Evolutionary conservation across 352 stramenopile genomes (phyloP).

Genomic region (Pythium brachiatum): DNA sequence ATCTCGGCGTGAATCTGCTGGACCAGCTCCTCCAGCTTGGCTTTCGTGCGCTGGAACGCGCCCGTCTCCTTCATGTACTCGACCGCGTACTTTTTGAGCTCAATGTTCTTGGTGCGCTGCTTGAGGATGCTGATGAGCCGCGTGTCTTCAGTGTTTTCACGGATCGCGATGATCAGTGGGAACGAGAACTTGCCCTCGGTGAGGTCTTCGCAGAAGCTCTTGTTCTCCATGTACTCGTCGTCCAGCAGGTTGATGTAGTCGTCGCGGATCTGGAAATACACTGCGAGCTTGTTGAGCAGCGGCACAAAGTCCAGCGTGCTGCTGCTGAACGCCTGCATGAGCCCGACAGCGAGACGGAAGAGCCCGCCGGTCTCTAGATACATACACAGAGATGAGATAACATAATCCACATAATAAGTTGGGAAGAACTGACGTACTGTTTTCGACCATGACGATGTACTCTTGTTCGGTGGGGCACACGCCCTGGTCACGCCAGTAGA

Average conservation of each 20-base stretch:
- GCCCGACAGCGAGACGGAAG: conserved; percentile 94
- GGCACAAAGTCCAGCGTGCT: conserved; percentile 74
- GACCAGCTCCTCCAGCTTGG: conserved; percentile 54
- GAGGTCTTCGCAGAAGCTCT: conserved; percentile 97
- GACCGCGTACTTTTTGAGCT: conserved; percentile 95
- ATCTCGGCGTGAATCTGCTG: conserved; percentile 49
- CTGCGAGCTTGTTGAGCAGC: conserved; percentile 91
- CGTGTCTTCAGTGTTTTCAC: conserved; percentile 68
- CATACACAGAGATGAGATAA: background rate
- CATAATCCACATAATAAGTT: too few relatives aligned
- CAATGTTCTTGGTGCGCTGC: conserved; percentile 93
- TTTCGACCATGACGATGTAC: conserved; percentile 94
- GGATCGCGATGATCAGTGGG: conserved; percentile 83
- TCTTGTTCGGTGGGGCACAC: conserved; percentile 90
- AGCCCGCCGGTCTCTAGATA: conserved; percentile 91
- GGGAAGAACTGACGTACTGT: too few relatives aligned
- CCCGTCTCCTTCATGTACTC: conserved; percentile 76
- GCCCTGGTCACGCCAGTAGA: conserved; percentile 92
- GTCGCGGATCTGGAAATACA: conserved; percentile 98
- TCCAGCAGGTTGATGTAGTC: conserved; percentile 97
- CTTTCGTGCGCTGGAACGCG: conserved; percentile 49
- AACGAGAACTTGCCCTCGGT: conserved; percentile 98
- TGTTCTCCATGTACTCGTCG: conserved; percentile 96
- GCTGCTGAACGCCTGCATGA: conserved; percentile 91
- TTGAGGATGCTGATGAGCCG: conserved; percentile 96